Conservation (phyloP, 2,329 filamentous ascomycete species). For the Sarocladium kiliense region DNA sequence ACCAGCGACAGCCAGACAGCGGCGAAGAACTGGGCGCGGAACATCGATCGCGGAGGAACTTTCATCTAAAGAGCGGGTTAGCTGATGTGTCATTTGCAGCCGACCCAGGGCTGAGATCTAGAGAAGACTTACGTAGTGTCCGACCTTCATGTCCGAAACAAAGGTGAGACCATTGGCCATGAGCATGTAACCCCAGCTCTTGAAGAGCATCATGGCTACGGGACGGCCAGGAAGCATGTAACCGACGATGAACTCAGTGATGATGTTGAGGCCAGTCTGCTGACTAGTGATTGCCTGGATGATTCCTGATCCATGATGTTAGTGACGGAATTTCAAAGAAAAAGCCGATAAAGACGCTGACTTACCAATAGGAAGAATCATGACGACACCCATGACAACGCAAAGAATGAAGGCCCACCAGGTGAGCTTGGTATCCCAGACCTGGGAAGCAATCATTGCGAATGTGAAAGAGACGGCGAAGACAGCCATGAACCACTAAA, state of each 20-base stretch:
- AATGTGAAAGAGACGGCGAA: constrained; percentile 34
- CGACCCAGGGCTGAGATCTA: too few relatives aligned
- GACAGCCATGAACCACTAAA: constrained; percentile 57
- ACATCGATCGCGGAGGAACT: constrained; percentile 39
- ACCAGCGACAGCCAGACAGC: constrained; percentile 39
- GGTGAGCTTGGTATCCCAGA: constrained; percentile 6
- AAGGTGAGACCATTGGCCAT: constrained; percentile 32
- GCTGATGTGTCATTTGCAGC: background rate
- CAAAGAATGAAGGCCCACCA: constrained; percentile 8
- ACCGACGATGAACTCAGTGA: constrained; percentile 43
- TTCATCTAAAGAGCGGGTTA: constrained; percentile 28
- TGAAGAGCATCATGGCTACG: constrained; percentile 45
- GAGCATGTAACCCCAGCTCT: constrained; percentile 37
- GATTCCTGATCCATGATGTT: constrained; percentile 22
- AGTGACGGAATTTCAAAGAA: background rate
- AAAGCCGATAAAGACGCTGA: constrained; percentile 21
- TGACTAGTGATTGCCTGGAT: constrained; percentile 43
- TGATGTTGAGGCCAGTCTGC: constrained; percentile 41
- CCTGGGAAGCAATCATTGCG: constrained; percentile 3
- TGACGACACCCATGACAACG: constrained; percentile 7
- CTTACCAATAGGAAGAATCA: constrained; percentile 5
- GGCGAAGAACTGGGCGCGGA: constrained; percentile 37
- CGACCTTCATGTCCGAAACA: constrained; percentile 45
- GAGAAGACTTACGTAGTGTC: constrained; percentile 32
- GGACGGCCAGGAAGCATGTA: constrained; percentile 43